Percentiles rank a stretch among this genome's conserved stretches.
phyloP scores from a whole-genome alignment of 2,329 filamentous ascomycete species.

The Penicillium sp. region DNA sequence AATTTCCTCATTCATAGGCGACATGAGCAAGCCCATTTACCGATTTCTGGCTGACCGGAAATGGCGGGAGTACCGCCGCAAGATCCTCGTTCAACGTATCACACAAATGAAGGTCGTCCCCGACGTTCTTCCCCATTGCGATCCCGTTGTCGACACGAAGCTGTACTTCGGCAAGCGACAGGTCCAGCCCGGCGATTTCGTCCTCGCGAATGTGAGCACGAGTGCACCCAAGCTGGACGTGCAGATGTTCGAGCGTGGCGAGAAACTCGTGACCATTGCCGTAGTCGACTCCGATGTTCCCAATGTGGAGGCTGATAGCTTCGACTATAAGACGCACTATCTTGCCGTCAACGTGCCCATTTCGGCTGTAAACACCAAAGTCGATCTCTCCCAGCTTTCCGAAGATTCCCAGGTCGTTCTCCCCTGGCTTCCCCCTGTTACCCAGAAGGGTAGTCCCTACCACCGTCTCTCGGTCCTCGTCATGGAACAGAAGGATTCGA shows the following conservation, averaged over 20 bases:
- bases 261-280: constrained; percentile 80
- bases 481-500: constrained; percentile 73
- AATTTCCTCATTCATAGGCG: constrained; percentile 60
- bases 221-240: constrained; percentile 75
- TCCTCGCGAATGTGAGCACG: constrained; percentile 76
- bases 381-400: constrained; percentile 68
- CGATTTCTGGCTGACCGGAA: constrained; percentile 83
- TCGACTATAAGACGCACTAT: constrained; percentile 83
- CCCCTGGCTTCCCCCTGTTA: constrained; percentile 83
- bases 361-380: constrained; percentile 61
- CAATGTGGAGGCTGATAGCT: constrained; percentile 72
- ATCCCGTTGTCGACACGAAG: constrained; percentile 77
- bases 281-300: constrained; percentile 93
- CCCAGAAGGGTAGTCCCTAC: constrained; percentile 88
- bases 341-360: constrained; percentile 76
- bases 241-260: constrained; percentile 80
- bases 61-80: constrained; percentile 83
- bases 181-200: constrained; percentile 75
- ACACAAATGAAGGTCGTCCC: constrained; percentile 84
- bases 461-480: constrained; percentile 85
- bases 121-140: constrained; percentile 80
- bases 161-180: constrained; percentile 75
- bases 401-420: constrained; percentile 68
- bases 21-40: constrained; percentile 97
- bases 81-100: constrained; percentile 82